Conservation (phyloP, 805 yeast genomes). For the Ogataea parapolymorpha region DNA sequence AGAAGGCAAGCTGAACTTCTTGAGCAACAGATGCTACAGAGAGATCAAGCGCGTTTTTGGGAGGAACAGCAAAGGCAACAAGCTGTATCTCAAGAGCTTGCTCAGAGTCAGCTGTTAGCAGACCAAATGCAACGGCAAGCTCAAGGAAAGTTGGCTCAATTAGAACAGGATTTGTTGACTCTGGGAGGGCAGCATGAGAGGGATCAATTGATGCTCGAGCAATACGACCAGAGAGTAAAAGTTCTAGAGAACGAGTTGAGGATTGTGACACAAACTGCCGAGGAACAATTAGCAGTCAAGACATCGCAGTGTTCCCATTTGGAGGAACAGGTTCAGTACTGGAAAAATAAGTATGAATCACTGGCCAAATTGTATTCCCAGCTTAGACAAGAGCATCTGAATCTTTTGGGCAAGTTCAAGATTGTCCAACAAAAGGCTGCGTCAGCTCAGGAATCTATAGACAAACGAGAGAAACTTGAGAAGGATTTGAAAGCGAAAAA, state of each 20-base stretch:
- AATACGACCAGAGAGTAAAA: slow-evolving; percentile 82
- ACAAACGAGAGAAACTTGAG: slow-evolving; percentile 76
- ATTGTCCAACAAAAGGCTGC: slow-evolving; percentile 83
- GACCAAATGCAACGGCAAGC: slow-evolving; percentile 71
- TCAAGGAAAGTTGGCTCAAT: slow-evolving; percentile 73
- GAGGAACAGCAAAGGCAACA: slow-evolving; percentile 72
- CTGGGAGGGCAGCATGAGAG: slow-evolving; percentile 73
- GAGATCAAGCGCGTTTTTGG: slow-evolving; percentile 70
- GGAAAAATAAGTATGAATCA: slow-evolving; percentile 86
- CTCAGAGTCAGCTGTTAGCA: slow-evolving; percentile 65
- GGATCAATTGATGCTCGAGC: slow-evolving; percentile 69
- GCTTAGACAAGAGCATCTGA: slow-evolving; percentile 86
- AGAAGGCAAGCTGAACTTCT: slow-evolving; percentile 63
- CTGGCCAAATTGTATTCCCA: slow-evolving; percentile 88
- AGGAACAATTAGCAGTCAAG: slow-evolving; percentile 70
- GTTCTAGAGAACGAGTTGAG: slow-evolving; percentile 71
- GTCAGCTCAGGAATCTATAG: slow-evolving; percentile 84
- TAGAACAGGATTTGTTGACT: slow-evolving; percentile 75
- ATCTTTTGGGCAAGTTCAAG: slow-evolving; percentile 71
- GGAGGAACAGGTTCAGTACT: slow-evolving; percentile 70
- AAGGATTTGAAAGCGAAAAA: slow-evolving; percentile 82
- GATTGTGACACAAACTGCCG: slow-evolving; percentile 58
- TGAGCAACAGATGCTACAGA: slow-evolving; percentile 64
- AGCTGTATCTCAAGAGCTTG: slow-evolving; percentile 62
- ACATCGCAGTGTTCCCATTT: slow-evolving; percentile 39